These are phyloP conservation scores for Epichloe festucae DNA, from an alignment of 2,329 filamentous ascomycete species.

Conservation along the genomic window DNA sequence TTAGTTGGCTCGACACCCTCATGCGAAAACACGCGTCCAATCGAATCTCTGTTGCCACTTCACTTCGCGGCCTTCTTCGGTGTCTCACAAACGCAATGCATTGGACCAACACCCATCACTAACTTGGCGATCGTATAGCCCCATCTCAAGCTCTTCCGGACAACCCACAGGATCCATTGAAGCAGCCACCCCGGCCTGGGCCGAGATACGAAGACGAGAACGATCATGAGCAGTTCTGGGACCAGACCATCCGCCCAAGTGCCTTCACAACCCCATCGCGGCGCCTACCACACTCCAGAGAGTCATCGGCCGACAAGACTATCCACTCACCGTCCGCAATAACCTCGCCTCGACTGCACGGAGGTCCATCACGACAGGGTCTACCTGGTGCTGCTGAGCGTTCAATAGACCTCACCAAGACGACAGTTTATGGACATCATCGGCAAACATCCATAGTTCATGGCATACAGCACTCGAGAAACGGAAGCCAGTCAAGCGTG, in stretches of 20 bases:
- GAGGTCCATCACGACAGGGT: conserved; percentile 26
- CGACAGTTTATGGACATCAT: conserved; percentile 65
- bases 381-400: conserved; percentile 33
- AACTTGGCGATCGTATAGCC: conserved; percentile 24
- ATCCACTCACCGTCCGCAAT: conserved; percentile 15
- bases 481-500: conserved; percentile 73
- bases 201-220: conserved; percentile 40
- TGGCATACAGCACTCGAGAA: conserved; percentile 84
- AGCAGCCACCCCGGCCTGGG: conserved; percentile 37
- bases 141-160: conserved; percentile 48
- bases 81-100: conserved; percentile 1
- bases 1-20: neutral
- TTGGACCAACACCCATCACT: conserved; percentile 2
- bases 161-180: conserved; percentile 37
- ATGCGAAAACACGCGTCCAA: neutral
- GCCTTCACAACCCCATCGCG: conserved; percentile 24
- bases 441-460: conserved; percentile 95
- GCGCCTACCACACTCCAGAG: conserved; percentile 39
- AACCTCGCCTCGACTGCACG: conserved; percentile 15
- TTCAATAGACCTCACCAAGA: conserved; percentile 43
- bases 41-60: neutral
- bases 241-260: conserved; percentile 36
- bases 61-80: neutral
- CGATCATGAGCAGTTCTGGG: conserved; percentile 37
- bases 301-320: conserved; percentile 45